Base-by-base conservation (phyloP, 2,329 filamentous ascomycete species). In the Colletotrichum zoysiae region DNA sequence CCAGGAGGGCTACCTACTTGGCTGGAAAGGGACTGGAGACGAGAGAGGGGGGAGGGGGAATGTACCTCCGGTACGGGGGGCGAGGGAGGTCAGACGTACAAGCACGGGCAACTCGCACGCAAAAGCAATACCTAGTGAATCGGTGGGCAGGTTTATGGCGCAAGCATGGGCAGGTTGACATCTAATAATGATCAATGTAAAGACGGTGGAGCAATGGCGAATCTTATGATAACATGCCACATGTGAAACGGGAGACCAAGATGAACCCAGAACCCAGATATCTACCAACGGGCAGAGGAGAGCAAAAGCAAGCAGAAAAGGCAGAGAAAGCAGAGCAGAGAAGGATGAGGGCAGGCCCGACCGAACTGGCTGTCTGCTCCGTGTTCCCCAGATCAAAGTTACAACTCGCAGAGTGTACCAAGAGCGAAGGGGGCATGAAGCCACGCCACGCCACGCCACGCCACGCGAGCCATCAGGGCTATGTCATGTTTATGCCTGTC, bases 111-210 rank as follows among this genome's bases (percentile, higher is more conserved):
- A 12, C 33, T 40, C 55, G 3, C 26, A 46, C 12, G 61, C 61
- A 40, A 67, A 11, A 33, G 46, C 23, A 33, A 38, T 12, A 38
- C 7, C 35, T 9, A 44, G 35, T 44, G 51, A 42, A 3, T 16
- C 50, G 58, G 59, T 72, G 70, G 70, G 70, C 70, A 72, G 59
- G 65, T 70, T 12, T n/a, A 59, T 71, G 69, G 69, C 65, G 69
- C 59, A 69, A 71, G 53, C 48, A 60, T 71, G 65, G 69, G 30
- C 65, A 64, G 65, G 33, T 65, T 18, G 20, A 9, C 20, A 23
- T 44, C 20, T 12, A 46, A 20, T 7, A 50, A 48, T 30, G 38
- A 26, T 5, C 44, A 46, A 46, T 11, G 30, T 62, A 5, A 16
- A 53, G n/a, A 42, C 18, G 8, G n/a, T 57, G n/a, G 35, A 53